These are phyloP conservation scores for Rubia tinctorum DNA, from an alignment of 305 asterid species.

Conservation along the genomic window DNA sequence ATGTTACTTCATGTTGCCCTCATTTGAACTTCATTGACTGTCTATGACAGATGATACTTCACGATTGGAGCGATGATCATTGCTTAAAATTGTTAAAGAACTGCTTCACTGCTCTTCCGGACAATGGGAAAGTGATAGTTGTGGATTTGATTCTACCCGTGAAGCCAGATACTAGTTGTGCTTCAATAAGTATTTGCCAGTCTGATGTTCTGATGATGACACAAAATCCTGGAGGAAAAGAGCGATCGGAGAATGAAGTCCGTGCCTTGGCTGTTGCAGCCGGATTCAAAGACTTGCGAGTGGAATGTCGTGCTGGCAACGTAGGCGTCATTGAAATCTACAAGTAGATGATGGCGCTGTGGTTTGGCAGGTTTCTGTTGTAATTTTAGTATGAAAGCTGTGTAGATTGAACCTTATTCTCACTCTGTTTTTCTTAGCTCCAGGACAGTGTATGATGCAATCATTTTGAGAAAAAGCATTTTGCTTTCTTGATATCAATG, in stretches of 20 bases:
- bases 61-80: constrained; percentile 16
- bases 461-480: neutral
- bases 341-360: neutral
- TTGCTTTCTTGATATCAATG: neutral
- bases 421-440: neutral
- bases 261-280: constrained; percentile 10
- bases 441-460: neutral
- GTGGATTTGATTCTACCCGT: constrained; percentile 6
- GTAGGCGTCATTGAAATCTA: constrained; percentile 4
- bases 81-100: constrained; percentile 11
- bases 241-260: constrained; percentile 9
- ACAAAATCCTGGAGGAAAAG: constrained; percentile 10
- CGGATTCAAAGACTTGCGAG: constrained; percentile 5
- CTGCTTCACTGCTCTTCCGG: constrained; percentile 15
- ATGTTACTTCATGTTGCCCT: neutral
- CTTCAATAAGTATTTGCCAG: neutral
- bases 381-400: neutral
- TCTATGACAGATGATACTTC: constrained; percentile 8
- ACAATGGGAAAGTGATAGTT: constrained; percentile 12
- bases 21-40: neutral
- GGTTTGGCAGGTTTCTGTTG: neutral
- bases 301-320: neutral
- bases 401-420: neutral
- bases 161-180: constrained; percentile 5
- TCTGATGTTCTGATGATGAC: constrained; percentile 14